phyloP scores from a whole-genome alignment of 2,329 filamentous ascomycete species.

The Fusarium palustre region DNA sequence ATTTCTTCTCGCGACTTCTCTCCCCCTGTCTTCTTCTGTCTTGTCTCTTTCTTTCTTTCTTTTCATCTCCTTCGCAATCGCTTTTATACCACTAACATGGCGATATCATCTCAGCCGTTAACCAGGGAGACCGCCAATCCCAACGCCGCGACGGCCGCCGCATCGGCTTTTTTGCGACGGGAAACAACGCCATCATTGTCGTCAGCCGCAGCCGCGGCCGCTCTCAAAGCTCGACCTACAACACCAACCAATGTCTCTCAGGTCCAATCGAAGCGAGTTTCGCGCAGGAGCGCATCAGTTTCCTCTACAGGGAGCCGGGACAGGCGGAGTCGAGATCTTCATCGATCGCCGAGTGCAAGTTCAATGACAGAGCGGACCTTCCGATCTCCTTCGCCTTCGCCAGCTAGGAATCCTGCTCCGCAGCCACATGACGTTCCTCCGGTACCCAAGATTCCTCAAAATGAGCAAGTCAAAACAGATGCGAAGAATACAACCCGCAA shows the following conservation, averaged over 20 bases:
- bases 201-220: slow-evolving; percentile 86
- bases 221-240: slow-evolving; percentile 80
- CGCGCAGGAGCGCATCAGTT: slow-evolving; percentile 76
- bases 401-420: slow-evolving; percentile 57
- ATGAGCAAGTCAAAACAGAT: slow-evolving; percentile 49
- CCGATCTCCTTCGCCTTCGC: slow-evolving; percentile 81
- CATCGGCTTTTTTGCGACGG: slow-evolving; percentile 80
- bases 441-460: slow-evolving; percentile 77
- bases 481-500: slow-evolving; percentile 50
- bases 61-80: neutral
- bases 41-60: neutral
- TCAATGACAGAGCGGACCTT: slow-evolving; percentile 94
- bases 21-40: neutral
- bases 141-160: slow-evolving; percentile 82
- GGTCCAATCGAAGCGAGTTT: slow-evolving; percentile 87
- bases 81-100: slow-evolving; percentile 43
- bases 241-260: slow-evolving; percentile 83
- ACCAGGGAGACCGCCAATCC: slow-evolving; percentile 74
- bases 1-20: neutral
- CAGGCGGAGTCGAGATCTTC: slow-evolving; percentile 61
- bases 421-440: slow-evolving; percentile 70
- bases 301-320: slow-evolving; percentile 72
- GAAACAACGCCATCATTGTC: slow-evolving; percentile 75
- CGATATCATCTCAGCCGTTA: slow-evolving; percentile 64
- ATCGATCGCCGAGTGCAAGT: slow-evolving; percentile 75